Conservation (phyloP, 257 asterid species). For the Solanum bukasovii region DNA sequence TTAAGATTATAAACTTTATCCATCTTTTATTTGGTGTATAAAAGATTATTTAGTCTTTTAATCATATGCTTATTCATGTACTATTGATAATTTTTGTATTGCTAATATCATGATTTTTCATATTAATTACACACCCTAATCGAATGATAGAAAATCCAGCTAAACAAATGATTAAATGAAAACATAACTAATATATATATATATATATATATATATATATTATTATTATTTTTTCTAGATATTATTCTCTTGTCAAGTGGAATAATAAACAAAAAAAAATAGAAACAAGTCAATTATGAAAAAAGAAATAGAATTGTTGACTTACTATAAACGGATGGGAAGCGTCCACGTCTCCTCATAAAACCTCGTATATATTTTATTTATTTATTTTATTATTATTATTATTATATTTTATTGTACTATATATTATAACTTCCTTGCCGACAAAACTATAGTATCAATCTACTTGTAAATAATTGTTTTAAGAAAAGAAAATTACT, state of each 20-base stretch:
- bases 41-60: not conserved
- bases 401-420: not conserved
- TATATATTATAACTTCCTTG: not conserved
- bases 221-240: no score
- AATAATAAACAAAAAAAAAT: no score
- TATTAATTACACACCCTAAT: not conserved
- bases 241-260: not conserved
- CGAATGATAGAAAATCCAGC: no score
- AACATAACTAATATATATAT: no score
- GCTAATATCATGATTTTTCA: no score
- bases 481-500: not conserved
- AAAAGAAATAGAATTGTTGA: not conserved
- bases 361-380: not conserved
- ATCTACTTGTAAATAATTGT: not conserved
- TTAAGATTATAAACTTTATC: not conserved
- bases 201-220: no score
- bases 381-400: not conserved
- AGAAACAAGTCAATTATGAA: not conserved
- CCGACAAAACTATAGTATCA: not conserved
- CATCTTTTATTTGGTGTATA: no score
- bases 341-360: not conserved
- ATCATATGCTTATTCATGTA: not conserved
- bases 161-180: no score
- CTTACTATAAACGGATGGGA: not conserved
- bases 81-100: not conserved